Base-by-base conservation (phyloP, 306 rosid species). In the Carpinus fangiana region DNA sequence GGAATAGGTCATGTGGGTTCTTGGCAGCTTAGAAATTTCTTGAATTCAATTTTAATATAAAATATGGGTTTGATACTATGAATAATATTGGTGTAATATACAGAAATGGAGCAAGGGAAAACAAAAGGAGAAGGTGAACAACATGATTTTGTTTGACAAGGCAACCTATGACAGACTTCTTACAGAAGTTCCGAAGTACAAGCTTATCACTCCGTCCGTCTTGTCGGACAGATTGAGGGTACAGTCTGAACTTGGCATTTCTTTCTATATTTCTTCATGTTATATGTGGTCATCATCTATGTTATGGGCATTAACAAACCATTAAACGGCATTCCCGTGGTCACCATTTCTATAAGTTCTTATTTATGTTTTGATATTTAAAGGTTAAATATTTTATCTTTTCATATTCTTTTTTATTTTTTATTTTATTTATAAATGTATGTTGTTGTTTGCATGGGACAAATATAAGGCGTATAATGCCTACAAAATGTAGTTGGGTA, bases 41-140 rank as follows among this genome's bases (percentile, higher is more conserved):
- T 48, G 52, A 10, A 48, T 3, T 48, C 52, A 10, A 48, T 48
- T 10, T 48, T 48, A 48, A 48, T 48, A 48, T 11, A 3, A 48
- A 10, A 48, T 48, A 41, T 41, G 45, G 14, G 52, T 48, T 48
- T 11, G 14, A 48, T 2, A 11, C 3, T 10, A 48, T 48, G 52
- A 48, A 9, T 48, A 2, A 13, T 48, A 10, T 48, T 48, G 14
- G 52, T 48, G 52, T 48, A 12, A 48, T 48, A 12, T 52, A 28
- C 61, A 80, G 85, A 87, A 84, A 74, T 87, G 87, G 88, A 84
- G 90, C 88, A 87, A 87, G 74, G 87, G 88, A 45, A 87, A 87
- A 75, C 88, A 87, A 52, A 84, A 84, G 84, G 88, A 84, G 75
- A 84, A 87, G 80, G 88, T 84, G 64, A 84, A 87, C 85, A 84